These are phyloP conservation scores for Boletus holoroseus DNA, from an alignment of 1,284 basidiomycete genomes.

Conservation along the genomic window DNA sequence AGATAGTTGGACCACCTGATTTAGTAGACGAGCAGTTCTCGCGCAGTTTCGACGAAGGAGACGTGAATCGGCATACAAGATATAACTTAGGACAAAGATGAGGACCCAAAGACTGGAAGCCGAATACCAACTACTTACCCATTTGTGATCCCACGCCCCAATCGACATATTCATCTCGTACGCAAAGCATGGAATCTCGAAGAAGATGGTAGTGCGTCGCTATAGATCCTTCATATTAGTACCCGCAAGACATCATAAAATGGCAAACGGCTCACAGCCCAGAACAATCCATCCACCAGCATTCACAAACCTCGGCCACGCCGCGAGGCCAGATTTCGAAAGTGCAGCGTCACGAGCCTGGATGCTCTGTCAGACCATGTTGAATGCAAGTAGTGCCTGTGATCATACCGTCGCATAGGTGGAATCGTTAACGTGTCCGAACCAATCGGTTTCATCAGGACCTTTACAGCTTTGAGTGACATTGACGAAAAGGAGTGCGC, in stretches of 20 bases:
- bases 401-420: constrained; percentile 59
- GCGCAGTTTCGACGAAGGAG: constrained; percentile 1
- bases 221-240: constrained; percentile 22
- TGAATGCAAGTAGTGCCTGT: neutral
- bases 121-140: constrained; percentile 45
- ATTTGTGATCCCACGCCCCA: constrained; percentile 78
- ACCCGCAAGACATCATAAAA: neutral
- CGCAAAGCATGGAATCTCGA: constrained; percentile 72
- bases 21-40: neutral
- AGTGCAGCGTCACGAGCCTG: constrained; percentile 42
- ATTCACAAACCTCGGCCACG: constrained; percentile 59
- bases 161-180: constrained; percentile 67
- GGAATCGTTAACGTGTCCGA: constrained; percentile 66
- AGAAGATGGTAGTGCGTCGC: constrained; percentile 70
- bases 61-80: constrained; percentile 28
- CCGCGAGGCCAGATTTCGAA: constrained; percentile 39
- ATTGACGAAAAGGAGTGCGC: neutral
- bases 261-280: constrained; percentile 41
- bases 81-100: constrained; percentile 12
- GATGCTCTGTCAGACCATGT: neutral
- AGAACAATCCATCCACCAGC: constrained; percentile 64
- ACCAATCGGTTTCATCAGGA: constrained; percentile 65
- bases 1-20: neutral
- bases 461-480: constrained; percentile 34
- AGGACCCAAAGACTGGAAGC: neutral